Percentiles rank a stretch among this genome's conserved stretches.
Evolutionary conservation across 495 filamentous ascomycete species (phyloP).

Genomic region (Aspergillus campestris): DNA sequence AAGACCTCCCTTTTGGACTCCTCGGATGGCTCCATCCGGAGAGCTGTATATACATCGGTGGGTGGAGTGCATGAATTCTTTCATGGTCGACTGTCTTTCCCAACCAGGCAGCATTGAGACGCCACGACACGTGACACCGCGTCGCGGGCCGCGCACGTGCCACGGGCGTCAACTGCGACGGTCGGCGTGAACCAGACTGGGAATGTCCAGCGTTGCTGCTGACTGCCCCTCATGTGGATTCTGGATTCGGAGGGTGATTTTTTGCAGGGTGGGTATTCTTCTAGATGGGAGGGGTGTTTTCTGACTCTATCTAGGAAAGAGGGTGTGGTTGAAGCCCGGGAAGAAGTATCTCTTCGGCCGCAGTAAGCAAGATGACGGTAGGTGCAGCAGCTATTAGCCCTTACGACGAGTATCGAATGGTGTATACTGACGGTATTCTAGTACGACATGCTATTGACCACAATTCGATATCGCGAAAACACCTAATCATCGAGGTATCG

Average conservation of each 20-base stretch:
- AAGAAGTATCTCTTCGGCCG: constrained; percentile 76
- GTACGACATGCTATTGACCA: constrained; percentile 52
- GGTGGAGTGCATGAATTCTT: background rate
- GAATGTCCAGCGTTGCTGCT: constrained; percentile 1
- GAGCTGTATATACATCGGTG: background rate
- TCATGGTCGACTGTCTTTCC: constrained; percentile 2
- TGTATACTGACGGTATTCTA: constrained; percentile 17
- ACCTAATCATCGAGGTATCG: constrained; percentile 69
- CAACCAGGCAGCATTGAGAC: constrained; percentile 19
- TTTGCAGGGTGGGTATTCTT: constrained; percentile 23
- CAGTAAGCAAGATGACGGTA: constrained; percentile 42
- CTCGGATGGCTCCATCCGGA: background rate
- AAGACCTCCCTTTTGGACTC: constrained; percentile 4
- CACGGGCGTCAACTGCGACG: too few species aligned
- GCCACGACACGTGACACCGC: constrained; percentile 33
- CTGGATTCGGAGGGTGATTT: constrained; percentile 40
- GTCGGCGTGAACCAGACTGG: background rate
- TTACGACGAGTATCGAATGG: constrained; percentile 10
- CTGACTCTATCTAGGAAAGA: constrained; percentile 46
- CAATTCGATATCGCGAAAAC: constrained; percentile 80
- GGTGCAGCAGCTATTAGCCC: constrained; percentile 8
- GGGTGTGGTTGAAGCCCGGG: constrained; percentile 74
- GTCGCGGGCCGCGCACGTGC: constrained; percentile 10
- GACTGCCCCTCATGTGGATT: constrained; percentile 33
- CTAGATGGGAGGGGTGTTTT: background rate